Base-by-base conservation (phyloP, 805 yeast species). In the Komagataella populi region DNA sequence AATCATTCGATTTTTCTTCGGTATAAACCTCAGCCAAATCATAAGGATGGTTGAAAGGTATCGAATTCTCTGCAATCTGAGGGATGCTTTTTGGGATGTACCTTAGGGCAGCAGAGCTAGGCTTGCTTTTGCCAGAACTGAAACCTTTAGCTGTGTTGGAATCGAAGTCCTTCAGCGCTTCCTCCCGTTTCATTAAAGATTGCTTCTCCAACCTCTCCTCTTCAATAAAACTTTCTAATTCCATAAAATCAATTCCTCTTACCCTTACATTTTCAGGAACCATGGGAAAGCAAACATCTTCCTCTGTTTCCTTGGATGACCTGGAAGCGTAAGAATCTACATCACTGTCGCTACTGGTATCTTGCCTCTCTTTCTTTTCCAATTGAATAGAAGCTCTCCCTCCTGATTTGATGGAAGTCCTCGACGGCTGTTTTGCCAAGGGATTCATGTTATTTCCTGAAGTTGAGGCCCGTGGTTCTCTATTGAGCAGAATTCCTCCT, bases 281-380 rank as follows among this genome's bases (percentile, higher is more conserved):
- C 87, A 88, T 84, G 2, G 98, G 98, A 67, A 90, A 90, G 72
- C 98, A 91, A 47, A 91, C 99, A 75, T 91, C 98, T 63, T 88
- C 96, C 61, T 91, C 98, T 0, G 96, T 88, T 62, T 89, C 96
- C 58, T 87, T 95, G 3, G 90, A 82, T 17, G 82, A 80, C 56
- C 88, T 73, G 7, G 91, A 83, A 1, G 82, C 85, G 57, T 80
- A 86, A 1, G 90, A 84, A 57, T 78, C 84, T 18, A 74, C 76
- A 56, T 84, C 91, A 10, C 39, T 30, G 22, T 36, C 39, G 14
- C n/a, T 30, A 30, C 39, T 30, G 12, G 39, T 10, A 84, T 64
- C 88, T 91, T 57, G 87, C 83, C 18, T 90, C 93, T 55, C 78
- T 80, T 52, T 80, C 80, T n/a, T 81, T 76, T 50, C 76, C 68